Base-by-base conservation (phyloP, 2,329 filamentous ascomycete genomes). In the Cladophialophora bantiana region DNA sequence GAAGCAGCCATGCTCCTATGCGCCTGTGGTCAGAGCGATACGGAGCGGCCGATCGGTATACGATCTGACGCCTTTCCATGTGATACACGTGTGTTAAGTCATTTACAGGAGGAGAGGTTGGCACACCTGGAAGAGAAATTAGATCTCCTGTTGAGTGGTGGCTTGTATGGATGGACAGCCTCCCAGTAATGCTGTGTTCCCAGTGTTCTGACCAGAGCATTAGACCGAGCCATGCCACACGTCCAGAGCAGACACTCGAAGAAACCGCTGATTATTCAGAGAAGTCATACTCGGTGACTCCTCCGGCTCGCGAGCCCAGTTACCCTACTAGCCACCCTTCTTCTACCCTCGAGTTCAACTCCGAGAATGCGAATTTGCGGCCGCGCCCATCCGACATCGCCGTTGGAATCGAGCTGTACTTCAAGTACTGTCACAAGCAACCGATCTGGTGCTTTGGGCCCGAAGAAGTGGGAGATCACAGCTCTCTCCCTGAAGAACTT, bases 381-480 rank as follows among this genome's bases (percentile, higher is more conserved):
- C 59, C 55, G 7, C 20, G 38, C 18, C 20, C 55, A 58, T 58
- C 55, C 34, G 62, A 64, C 34, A 48, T 56, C 32, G 38, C 52
- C 18, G 15, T 36, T n/a, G 59, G 34, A n/a, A 36, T 68, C 36
- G 50, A 65, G 55, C 32, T 52, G 7, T 79, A 78, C 56, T 77
- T 78, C 31, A 73, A 77, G 58, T 77, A 74, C 58, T 79, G 77
- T 58, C 77, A 79, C 61, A 70, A 75, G 63, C 77, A 79, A 56
- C 77, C 77, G 2, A 73, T 79, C 31, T 79, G 77, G 77, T 77
- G 76, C 31, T 77, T 79, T 57, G 74, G 78, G 36, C 71, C 71
- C 1, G 74, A 77, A 42, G 76, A 78, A 15, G 68, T 78, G 13
- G 73, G 73, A 12, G 73, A 75, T 9, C 68, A 71, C 5, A 73